These are phyloP conservation scores for Elsinoe fawcettii DNA, from an alignment of 2,329 filamentous ascomycete species.

Conservation along the genomic window DNA sequence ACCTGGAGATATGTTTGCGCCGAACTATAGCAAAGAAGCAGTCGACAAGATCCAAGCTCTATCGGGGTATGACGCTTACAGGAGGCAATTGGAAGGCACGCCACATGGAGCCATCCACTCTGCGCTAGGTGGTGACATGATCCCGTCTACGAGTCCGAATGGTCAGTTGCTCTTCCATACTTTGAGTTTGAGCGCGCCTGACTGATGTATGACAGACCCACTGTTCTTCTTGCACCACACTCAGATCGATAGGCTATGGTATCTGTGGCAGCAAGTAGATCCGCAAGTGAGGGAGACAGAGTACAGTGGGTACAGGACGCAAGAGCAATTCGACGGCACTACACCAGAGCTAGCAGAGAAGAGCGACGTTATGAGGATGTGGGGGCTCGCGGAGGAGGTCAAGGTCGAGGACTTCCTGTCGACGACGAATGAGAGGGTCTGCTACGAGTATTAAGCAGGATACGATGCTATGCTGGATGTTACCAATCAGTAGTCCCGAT, in stretches of 20 bases:
- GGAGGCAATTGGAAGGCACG: neutral
- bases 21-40: neutral
- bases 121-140: neutral
- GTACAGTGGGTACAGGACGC: conserved; percentile 16
- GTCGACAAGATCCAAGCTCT: neutral
- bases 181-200: neutral
- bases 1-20: neutral
- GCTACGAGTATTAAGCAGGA: neutral
- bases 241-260: conserved; percentile 19
- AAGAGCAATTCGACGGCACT: neutral
- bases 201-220: conserved; percentile 13
- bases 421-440: neutral
- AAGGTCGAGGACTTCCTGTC: neutral
- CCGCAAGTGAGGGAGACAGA: conserved; percentile 12
- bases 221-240: conserved; percentile 19
- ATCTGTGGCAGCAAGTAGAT: conserved; percentile 21
- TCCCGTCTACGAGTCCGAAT: neutral
- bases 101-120: neutral
- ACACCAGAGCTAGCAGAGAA: neutral
- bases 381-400: neutral
- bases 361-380: neutral
- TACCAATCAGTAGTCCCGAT: neutral
- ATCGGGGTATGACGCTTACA: neutral
- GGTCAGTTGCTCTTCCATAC: neutral
- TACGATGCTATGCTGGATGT: neutral